Evolutionary conservation across 202 grass and related monocot genomes (phyloP), one percentile per base, ranked within the genome.

Genomic region (Tripidium arundinaceum): DNA sequence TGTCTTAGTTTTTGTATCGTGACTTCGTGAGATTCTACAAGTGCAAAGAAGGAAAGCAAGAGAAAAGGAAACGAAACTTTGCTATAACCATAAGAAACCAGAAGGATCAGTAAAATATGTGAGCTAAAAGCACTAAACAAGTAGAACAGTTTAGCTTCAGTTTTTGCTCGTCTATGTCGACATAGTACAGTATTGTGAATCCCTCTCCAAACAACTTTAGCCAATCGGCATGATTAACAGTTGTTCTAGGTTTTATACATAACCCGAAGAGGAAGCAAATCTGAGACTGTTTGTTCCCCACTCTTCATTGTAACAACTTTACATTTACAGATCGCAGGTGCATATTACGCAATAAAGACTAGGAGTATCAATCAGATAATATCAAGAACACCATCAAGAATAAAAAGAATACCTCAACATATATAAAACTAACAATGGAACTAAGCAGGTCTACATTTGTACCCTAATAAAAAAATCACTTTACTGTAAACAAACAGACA

Each of bases 41-140:
- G 40, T 34, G 16, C 5, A 62, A 25, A 61, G 9, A 60, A 69
- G 71, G n/a, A 72, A 59, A 73, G 37, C 19, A 49, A 8, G n/a
- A 67, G 2, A 55, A 43, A 68, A 68, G 11, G 11, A 28, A 65
- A 41, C 2, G 6, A 36, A 26, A 16, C 3, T 68, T 8, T 14
- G 36, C n/a, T 45, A 12, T 45, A 27, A 65, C 25, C 27, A 29
- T 4, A 80, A 60, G 81, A 83, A 98, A 74, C 87, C 90, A 89
- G 86, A 94, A 88, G 88, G n/a, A 65, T 8, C 26, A 38, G 45
- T 41, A 69, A 54, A 67, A 49, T 31, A 70, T 36, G 68, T 72
- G 73, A 22, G 73, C 25, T 65, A 45, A 14, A 71, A 40, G 40
- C 61, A n/a, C 8, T 22, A 80, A 79, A 50, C 8, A 83, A 74